These are phyloP conservation scores for Xylaria intraflava DNA, from an alignment of 495 filamentous ascomycete genomes.

Conservation along the genomic window DNA sequence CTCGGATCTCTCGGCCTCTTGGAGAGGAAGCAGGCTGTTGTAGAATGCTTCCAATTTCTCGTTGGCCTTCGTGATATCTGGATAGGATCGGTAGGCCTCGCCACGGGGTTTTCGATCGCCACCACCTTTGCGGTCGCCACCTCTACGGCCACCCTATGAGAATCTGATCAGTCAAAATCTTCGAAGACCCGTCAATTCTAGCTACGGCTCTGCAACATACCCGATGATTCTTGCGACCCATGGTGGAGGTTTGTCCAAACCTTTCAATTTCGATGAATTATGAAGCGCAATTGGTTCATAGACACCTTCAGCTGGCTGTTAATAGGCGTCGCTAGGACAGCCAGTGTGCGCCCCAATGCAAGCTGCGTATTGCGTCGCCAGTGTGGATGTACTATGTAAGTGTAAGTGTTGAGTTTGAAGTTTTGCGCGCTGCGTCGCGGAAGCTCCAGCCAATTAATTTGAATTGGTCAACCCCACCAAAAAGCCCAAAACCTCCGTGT, in stretches of 20 bases:
- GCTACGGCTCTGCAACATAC: constrained; percentile 11
- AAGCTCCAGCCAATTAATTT: constrained; percentile 2
- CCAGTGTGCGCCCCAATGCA: neutral
- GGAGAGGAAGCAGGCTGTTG: constrained; percentile 62
- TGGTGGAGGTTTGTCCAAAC: constrained; percentile 11
- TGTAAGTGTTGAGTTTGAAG: neutral
- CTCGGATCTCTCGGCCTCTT: constrained; percentile 61
- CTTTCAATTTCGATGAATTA: neutral
- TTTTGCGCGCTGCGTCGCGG: constrained; percentile 9
- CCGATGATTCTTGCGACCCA: constrained; percentile 25
- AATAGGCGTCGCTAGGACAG: neutral
- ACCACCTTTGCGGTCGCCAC: constrained; percentile 24
- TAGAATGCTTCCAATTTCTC: constrained; percentile 77
- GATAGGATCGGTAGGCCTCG: constrained; percentile 40
- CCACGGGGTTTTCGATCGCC: constrained; percentile 18
- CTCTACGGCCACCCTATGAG: constrained; percentile 24
- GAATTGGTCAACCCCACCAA: constrained; percentile 6
- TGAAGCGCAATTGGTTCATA: neutral
- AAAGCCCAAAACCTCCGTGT: neutral
- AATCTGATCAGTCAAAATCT: constrained; percentile 9
- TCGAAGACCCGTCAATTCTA: neutral
- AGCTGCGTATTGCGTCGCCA: neutral
- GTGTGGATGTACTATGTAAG: neutral
- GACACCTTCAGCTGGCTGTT: neutral
- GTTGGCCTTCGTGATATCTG: constrained; percentile 62